Evolutionary conservation across 805 yeast genomes (phyloP), one percentile per base, ranked within the genome.

Genomic region (Debaryomyces maramus): DNA sequence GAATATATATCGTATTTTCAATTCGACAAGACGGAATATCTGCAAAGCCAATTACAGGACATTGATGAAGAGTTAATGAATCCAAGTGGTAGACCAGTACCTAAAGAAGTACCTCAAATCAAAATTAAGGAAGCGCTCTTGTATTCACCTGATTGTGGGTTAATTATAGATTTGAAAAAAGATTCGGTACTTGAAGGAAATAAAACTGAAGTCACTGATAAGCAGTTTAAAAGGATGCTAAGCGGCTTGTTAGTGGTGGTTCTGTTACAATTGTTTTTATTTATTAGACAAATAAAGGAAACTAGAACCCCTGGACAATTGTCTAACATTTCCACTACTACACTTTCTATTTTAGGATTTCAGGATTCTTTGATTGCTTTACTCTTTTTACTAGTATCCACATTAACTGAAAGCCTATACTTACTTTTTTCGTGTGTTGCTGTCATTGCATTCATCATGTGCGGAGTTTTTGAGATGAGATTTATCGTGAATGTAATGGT

Each of bases 91-190:
- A 67, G 85, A 44, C 97, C 97, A 2, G 73, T 81, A 11, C 72
- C 75, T 13, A 27, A 41, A 3, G 43, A 53, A 1, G 55, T 83
- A 4, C 97, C 97, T 0, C 52, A 60, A 0, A 47, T 90, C 13
- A 64, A 63, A 22, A 52, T 90, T 7, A 58, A 73, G 2, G 61
- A 73, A 8, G 88, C 84, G 5, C 46, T 88, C 10, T 43, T 88
- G 14, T 89, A 86, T 53, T 88, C 96, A 0, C 97, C 97, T 0
- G 96, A 90, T 56, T 90, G 98, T 67, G 95, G 90, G 0, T 54
- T 83, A 2, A 56, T 75, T 2, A 44, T 87, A 4, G 57, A 45
- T 22, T 51, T 49, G 19, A 48, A 51, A 22, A 40, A 46, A 6
- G 44, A 43, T 5, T 37, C 40, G 3, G 41, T 41, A 3, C 48